Base-by-base conservation (phyloP, 2,329 filamentous ascomycete genomes). In the Microdochium nivale region DNA sequence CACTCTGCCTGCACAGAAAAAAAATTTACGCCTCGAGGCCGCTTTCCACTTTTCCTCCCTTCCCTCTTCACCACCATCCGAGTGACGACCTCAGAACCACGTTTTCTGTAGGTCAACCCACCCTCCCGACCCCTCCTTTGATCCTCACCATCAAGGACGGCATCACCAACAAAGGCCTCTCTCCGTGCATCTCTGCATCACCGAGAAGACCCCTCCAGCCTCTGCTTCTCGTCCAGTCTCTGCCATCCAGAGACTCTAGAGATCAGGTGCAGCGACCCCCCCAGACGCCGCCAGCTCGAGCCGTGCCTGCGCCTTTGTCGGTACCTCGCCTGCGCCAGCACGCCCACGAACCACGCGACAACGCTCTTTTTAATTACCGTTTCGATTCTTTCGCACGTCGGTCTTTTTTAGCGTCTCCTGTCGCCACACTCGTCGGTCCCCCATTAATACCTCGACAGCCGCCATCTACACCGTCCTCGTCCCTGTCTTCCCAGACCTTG, bases 311-410 rank as follows among this genome's bases (percentile, higher is more conserved):
- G n/a, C n/a, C n/a, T n/a, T n/a, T n/a, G n/a, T n/a, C n/a, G n/a
- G n/a, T n/a, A n/a, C n/a, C n/a, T n/a, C n/a, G n/a, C n/a, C n/a
- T n/a, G n/a, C n/a, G 35, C 35, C 35, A 40, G 35, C 7, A 13
- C 40, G 23, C 40, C 27, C 40, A 44, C 40, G 40, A 19, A 44
- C 8, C 40, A 13, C 40, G 40, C 21, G 40, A 44, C 40, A 19
- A 44, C 40, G 21, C 40, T 44, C 40, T 44, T 44, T 40, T 44
- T 19, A 44, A 19, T 19, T 19, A 44, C 21, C n/a, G n/a, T 24
- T 44, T 44, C 40, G 40, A 44, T 44, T 44, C 40, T 44, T 23
- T 44, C 40, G 40, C 40, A 44, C 40, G 40, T 44, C 40, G 40
- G 40, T 44, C 40, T 44, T 19, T 19, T 24, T 44, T 30, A 30